Evolutionary conservation across 2,329 filamentous ascomycete species (phyloP).

Genomic region (Fusarium sp.): DNA sequence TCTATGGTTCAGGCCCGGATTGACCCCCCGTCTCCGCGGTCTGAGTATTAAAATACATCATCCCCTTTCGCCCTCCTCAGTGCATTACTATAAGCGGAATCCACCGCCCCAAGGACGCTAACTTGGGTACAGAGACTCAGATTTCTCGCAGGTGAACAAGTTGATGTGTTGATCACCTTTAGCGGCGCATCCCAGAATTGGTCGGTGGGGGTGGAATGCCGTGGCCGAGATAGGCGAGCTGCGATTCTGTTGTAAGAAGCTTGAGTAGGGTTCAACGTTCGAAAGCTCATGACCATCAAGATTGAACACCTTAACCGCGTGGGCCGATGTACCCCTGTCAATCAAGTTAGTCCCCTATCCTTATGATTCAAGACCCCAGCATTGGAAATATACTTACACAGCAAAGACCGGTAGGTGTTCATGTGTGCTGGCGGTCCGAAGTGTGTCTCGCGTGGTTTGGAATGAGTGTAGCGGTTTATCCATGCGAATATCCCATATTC

Average conservation of each 20-base stretch:
- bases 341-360: slow-evolving; percentile 43
- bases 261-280: slow-evolving; percentile 88
- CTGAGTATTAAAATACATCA: slow-evolving; percentile 13
- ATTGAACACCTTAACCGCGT: slow-evolving; percentile 93
- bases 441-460: slow-evolving; percentile 78
- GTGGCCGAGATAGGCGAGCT: slow-evolving; percentile 87
- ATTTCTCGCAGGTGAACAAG: slow-evolving; percentile 77
- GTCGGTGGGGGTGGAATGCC: slow-evolving; percentile 94
- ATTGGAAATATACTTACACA: slow-evolving; percentile 69
- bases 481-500: slow-evolving; percentile 95
- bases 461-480: slow-evolving; percentile 80
- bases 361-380: background rate
- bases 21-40: background rate
- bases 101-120: slow-evolving; percentile 42
- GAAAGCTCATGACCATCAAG: slow-evolving; percentile 83
- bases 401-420: slow-evolving; percentile 97
- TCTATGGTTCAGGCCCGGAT: background rate
- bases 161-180: slow-evolving; percentile 92
- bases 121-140: slow-evolving; percentile 49
- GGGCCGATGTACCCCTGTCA: slow-evolving; percentile 83
- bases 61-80: background rate
- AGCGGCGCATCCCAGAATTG: slow-evolving; percentile 88
- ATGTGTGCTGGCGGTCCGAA: slow-evolving; percentile 90
- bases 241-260: slow-evolving; percentile 84
- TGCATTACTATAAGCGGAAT: slow-evolving; percentile 27